These are phyloP conservation scores for Komagataella mondaviorum DNA, from an alignment of 805 yeast species.

Conservation along the genomic window DNA sequence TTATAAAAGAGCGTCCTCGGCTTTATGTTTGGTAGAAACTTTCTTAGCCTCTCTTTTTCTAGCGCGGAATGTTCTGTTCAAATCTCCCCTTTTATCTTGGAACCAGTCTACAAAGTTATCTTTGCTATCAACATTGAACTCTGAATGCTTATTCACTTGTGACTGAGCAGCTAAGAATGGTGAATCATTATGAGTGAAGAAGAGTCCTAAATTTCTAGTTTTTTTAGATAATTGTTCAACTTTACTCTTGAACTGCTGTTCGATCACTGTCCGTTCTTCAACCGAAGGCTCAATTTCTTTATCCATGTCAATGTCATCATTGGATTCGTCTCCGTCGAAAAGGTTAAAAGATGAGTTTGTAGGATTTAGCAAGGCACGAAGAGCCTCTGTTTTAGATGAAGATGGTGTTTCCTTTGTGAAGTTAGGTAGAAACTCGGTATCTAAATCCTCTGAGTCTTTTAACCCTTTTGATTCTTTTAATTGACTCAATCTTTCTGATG, in stretches of 20 bases:
- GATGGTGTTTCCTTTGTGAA: neutral
- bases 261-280: neutral
- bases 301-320: slow-evolving; percentile 17
- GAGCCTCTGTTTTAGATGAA: slow-evolving; percentile 33
- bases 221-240: slow-evolving; percentile 9
- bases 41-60: slow-evolving; percentile 53
- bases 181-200: slow-evolving; percentile 75
- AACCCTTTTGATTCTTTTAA: no score
- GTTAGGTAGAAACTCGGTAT: neutral
- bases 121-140: slow-evolving; percentile 14
- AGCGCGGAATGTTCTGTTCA: slow-evolving; percentile 63
- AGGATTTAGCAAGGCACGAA: slow-evolving; percentile 47
- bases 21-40: neutral
- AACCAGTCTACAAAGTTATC: slow-evolving; percentile 59
- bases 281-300: slow-evolving; percentile 1
- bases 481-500: neutral
- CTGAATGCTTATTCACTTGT: slow-evolving; percentile 44
- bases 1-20: neutral
- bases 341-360: slow-evolving; percentile 25
- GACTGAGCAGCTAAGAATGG: slow-evolving; percentile 83
- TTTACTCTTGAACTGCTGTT: neutral
- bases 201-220: slow-evolving; percentile 36
- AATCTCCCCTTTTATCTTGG: slow-evolving; percentile 71
- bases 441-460: neutral
- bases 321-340: slow-evolving; percentile 34